A percentile compares a stretch with the other conserved stretches of the same genome.
These are phyloP conservation scores for Heteromeles arbutifolia DNA, from an alignment of 306 rosid species.

Conservation along the genomic window DNA sequence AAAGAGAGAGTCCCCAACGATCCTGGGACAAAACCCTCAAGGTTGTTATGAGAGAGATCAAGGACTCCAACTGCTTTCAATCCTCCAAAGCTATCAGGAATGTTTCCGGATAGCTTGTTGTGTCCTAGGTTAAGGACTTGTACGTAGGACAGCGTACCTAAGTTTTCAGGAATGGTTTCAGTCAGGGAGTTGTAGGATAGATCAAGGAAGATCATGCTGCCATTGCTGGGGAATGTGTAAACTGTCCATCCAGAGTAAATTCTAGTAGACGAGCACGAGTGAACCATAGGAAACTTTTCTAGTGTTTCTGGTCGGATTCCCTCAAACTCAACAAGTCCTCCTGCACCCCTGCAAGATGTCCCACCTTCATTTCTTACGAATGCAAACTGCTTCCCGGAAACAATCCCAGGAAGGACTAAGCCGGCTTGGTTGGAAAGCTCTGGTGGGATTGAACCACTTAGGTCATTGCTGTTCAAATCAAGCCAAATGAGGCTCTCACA, in stretches of 20 bases:
- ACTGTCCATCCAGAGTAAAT: conserved; percentile 61
- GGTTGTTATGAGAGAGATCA: conserved; percentile 64
- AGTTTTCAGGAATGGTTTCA: conserved; percentile 41
- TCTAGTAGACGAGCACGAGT: conserved; percentile 58
- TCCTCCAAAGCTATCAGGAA: conserved; percentile 64
- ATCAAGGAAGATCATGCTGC: conserved; percentile 68
- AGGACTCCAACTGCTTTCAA: conserved; percentile 54
- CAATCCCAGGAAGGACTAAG: conserved; percentile 44
- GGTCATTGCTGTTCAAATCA: conserved; percentile 53
- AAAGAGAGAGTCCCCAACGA: conserved; percentile 55
- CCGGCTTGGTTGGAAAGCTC: conserved; percentile 62
- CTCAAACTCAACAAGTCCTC: conserved; percentile 65
- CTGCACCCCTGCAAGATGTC: conserved; percentile 72
- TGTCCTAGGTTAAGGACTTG: conserved; percentile 73
- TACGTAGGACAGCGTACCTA: conserved; percentile 46
- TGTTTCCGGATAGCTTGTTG: conserved; percentile 44
- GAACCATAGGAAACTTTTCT: conserved; percentile 54
- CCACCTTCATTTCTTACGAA: conserved; percentile 80
- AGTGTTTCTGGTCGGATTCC: conserved; percentile 49
- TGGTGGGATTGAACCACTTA: conserved; percentile 47
- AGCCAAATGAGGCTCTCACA: conserved; percentile 66
- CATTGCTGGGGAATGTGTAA: conserved; percentile 44
- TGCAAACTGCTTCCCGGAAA: conserved; percentile 70
- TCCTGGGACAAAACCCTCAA: conserved; percentile 54
- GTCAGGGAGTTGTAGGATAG: conserved; percentile 62